Conservation (phyloP, 1,284 basidiomycete genomes). For the Cryptococcus sp. region DNA sequence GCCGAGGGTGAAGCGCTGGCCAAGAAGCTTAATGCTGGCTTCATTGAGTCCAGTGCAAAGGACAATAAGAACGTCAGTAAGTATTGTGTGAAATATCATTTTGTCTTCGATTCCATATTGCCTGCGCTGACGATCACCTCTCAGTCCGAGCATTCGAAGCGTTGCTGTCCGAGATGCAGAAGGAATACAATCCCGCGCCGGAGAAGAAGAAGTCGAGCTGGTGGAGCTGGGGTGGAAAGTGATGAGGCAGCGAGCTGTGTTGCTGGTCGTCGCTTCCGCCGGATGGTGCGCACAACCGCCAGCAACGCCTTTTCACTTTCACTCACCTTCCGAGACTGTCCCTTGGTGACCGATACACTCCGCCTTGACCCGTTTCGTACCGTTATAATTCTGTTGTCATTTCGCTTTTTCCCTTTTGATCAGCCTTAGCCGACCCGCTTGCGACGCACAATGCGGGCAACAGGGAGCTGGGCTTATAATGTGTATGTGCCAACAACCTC, state of each 20-base stretch:
- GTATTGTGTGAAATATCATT: constrained; percentile 49
- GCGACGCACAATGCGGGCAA: too few species aligned
- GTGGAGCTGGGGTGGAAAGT: constrained; percentile 37
- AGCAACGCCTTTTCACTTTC: too few species aligned
- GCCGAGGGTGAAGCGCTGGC: constrained; percentile 78
- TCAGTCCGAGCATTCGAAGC: constrained; percentile 84
- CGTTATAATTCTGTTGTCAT: too few species aligned
- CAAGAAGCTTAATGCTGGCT: constrained; percentile 70
- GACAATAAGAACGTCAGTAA: constrained; percentile 83
- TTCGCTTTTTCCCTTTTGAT: too few species aligned
- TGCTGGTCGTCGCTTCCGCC: too few species aligned
- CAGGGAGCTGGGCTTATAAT: too few species aligned
- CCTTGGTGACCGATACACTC: too few species aligned
- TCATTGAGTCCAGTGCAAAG: constrained; percentile 87
- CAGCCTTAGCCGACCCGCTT: too few species aligned
- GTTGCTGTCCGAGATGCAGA: constrained; percentile 75
- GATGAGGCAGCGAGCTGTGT: not conserved
- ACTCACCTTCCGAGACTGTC: too few species aligned
- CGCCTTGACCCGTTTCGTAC: too few species aligned
- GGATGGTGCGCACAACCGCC: too few species aligned
- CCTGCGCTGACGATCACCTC: constrained; percentile 12
- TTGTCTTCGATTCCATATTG: not conserved
- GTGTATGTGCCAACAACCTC: too few species aligned
- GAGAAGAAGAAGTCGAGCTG: constrained; percentile 51
- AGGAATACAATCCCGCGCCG: constrained; percentile 51